Base-by-base conservation (phyloP, 31 red algal species). In the Odonthalia washingtoniensis region DNA sequence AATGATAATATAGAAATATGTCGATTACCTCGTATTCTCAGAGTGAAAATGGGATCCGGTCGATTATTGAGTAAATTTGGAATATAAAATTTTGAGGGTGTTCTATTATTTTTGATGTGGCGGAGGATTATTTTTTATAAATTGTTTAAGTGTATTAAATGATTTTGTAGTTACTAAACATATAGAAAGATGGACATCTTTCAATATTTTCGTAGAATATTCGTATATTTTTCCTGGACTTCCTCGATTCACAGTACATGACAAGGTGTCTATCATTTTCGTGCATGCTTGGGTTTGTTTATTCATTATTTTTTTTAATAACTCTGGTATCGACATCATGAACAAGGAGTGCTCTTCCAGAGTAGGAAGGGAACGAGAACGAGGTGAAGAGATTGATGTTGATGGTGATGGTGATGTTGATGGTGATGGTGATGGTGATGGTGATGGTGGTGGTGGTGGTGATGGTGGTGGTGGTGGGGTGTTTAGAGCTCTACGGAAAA, bases 11-110 rank as follows among this genome's bases (percentile, higher is more conserved):
- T 81, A 2, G 87, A 90, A 44, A 77, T 81, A 33, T 82, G 65
- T 26, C 64, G 87, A 64, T 26, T 90, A n/a, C 87, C 87, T 32
- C 75, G 87, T 14, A 90, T 90, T 76, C 69, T 90, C 36, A 75
- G 87, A 43, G 87, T 90, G 62, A 90, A 90, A 69, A 82, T 90
- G 67, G 87, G 87, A 35, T 81, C 66, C 28, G 87, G 87, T 30
- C 45, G 87, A 18, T 24, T 52, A 34, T 69, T 90, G 87, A 70
- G 69, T 24, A 79, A 79, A 39, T 82, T 82, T 65, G 67, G 80
- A 24, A 73, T 90, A 33, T 90, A 79, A 74, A n/a, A n/a, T n/a
- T n/a, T n/a, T n/a, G n/a, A n/a, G n/a, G n/a, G n/a, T n/a, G n/a
- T n/a, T n/a, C n/a, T n/a, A n/a, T n/a, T n/a, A n/a, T n/a, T n/a